Percentiles rank a stretch among this genome's conserved stretches.
Evolutionary conservation across 192 early-diverging fungal species (phyloP).

Genomic region (Backusella morwellensis): DNA sequence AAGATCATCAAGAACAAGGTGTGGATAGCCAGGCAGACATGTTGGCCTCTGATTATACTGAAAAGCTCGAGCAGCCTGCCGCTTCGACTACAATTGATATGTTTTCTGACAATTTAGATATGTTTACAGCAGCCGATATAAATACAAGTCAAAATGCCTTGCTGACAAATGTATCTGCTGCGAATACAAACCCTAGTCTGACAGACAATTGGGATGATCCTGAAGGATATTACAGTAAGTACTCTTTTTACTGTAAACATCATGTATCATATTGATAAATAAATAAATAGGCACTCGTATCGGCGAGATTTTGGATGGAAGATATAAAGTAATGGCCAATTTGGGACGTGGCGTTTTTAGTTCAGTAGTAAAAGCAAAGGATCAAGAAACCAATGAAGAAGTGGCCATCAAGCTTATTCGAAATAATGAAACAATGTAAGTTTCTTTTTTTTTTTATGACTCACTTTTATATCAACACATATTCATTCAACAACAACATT

Average conservation of each 20-base stretch:
- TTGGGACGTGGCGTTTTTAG: slow-evolving; percentile 96
- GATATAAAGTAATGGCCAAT: slow-evolving; percentile 84
- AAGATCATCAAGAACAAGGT: slow-evolving; percentile 46
- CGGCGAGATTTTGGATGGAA: slow-evolving; percentile 81
- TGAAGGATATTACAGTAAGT: slow-evolving; percentile 96
- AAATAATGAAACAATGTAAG: slow-evolving; percentile 90
- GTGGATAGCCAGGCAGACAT: slow-evolving; percentile 41
- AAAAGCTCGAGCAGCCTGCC: slow-evolving; percentile 35
- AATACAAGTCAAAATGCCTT: slow-evolving; percentile 36
- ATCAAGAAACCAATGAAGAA: slow-evolving; percentile 69
- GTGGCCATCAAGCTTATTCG: slow-evolving; percentile 97
- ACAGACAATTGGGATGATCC: slow-evolving; percentile 95
- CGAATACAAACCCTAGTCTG: slow-evolving; percentile 49
- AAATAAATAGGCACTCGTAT: slow-evolving; percentile 70
- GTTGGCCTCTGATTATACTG: slow-evolving; percentile 67
- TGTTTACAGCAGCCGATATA: slow-evolving; percentile 54
- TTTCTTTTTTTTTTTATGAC: not conserved
- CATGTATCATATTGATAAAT: not conserved
- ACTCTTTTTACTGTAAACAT: not conserved
- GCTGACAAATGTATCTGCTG: slow-evolving; percentile 38
- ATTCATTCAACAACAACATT: not conserved
- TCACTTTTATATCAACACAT: not conserved
- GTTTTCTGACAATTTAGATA: slow-evolving; percentile 72
- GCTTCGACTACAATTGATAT: slow-evolving; percentile 54
- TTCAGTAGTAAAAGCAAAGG: slow-evolving; percentile 85